These are phyloP conservation scores for Croton setiger DNA, from an alignment of 441 rosid genomes.

Conservation along the genomic window DNA sequence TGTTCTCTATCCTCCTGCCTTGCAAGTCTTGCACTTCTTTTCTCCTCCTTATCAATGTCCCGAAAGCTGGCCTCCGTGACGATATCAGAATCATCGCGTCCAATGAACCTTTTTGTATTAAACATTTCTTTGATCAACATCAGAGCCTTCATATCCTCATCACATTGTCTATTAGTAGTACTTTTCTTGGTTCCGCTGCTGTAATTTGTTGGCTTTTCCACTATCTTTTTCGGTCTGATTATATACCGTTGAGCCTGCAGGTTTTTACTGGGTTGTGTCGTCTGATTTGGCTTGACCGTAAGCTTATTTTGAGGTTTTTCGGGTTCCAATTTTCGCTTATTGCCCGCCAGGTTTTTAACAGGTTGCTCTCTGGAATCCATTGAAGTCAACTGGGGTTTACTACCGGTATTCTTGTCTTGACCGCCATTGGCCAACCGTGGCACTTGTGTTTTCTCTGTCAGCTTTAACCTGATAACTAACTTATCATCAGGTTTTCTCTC, in stretches of 20 bases:
- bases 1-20: slow-evolving; percentile 19
- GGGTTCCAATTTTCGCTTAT: too few relatives aligned
- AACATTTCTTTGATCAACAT: slow-evolving; percentile 18
- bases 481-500: neutral
- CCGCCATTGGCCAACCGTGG: too few relatives aligned
- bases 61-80: slow-evolving; percentile 14
- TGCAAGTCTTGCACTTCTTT: slow-evolving; percentile 16
- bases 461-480: neutral
- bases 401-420: too few relatives aligned
- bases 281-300: too few relatives aligned
- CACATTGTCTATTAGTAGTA: neutral
- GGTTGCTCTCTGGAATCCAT: too few relatives aligned
- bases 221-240: neutral
- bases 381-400: too few relatives aligned
- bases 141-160: slow-evolving; percentile 9
- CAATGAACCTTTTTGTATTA: slow-evolving; percentile 16
- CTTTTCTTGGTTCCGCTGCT: slow-evolving; percentile 4
- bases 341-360: too few relatives aligned
- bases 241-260: neutral
- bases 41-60: slow-evolving; percentile 22
- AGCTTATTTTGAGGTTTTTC: too few relatives aligned
- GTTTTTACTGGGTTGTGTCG: too few relatives aligned
- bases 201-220: neutral
- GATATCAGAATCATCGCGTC: slow-evolving; percentile 22
- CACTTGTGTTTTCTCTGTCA: neutral